phyloP scores from a whole-genome alignment of 805 yeast genomes.

The Kodamaea restingae region DNA sequence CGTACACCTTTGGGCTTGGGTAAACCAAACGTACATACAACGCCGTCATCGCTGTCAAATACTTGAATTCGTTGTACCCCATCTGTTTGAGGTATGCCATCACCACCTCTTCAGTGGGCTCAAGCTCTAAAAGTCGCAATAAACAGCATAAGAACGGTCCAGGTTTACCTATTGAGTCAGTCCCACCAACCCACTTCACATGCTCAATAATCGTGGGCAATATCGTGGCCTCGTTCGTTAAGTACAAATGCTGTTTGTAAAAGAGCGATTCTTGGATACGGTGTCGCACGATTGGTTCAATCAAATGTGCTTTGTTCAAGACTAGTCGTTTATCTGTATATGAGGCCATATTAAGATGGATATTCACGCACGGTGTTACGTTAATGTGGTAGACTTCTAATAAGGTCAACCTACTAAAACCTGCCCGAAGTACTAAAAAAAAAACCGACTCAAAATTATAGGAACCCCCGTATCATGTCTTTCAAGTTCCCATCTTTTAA shows the following conservation, averaged over 20 bases:
- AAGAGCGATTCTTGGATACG: conserved; percentile 41
- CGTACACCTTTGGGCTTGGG: conserved; percentile 39
- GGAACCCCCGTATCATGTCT: conserved; percentile 24
- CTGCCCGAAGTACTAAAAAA: no score
- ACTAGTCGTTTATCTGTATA: conserved; percentile 28
- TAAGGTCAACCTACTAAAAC: no score
- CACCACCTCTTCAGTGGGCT: conserved; percentile 60
- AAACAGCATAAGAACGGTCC: conserved; percentile 73
- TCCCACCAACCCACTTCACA: conserved; percentile 52
- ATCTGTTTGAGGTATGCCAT: conserved; percentile 52
- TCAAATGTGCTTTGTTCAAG: conserved; percentile 28
- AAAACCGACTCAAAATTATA: not conserved
- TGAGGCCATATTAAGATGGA: conserved; percentile 7
- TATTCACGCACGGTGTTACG: no score
- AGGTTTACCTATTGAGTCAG: conserved; percentile 55
- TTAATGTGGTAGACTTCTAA: no score
- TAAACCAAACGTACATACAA: conserved; percentile 55
- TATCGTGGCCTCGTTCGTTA: conserved; percentile 39
- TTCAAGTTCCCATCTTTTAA: conserved; percentile 37
- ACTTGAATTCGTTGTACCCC: conserved; percentile 59
- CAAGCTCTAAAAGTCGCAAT: conserved; percentile 71
- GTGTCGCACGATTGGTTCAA: conserved; percentile 42
- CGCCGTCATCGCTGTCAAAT: conserved; percentile 64
- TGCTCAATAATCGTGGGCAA: conserved; percentile 31
- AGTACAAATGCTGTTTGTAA: conserved; percentile 38